Percentiles rank a stretch among this genome's conserved stretches.
phyloP scores from a whole-genome alignment of 345 rosid genomes.

The Firmiana major region DNA sequence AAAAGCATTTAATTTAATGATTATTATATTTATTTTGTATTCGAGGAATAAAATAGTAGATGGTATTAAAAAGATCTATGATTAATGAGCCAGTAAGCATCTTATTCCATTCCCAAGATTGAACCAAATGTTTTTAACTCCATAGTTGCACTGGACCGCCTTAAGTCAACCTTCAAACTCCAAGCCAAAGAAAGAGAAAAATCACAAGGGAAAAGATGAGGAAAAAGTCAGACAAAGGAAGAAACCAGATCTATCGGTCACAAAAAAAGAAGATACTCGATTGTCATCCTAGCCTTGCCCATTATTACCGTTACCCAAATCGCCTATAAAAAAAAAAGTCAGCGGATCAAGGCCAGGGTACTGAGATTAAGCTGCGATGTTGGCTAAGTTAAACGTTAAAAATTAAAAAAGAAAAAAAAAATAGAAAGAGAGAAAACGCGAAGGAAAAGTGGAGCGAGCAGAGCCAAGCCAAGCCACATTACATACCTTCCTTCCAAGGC shows the following conservation, averaged over 20 bases:
- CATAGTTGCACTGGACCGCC: too few species aligned
- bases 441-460: too few species aligned
- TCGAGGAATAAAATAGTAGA: too few species aligned
- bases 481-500: constrained; percentile 63
- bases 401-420: not conserved
- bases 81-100: too few species aligned
- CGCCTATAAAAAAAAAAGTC: constrained; percentile 20
- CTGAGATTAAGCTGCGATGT: too few species aligned
- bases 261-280: not conserved
- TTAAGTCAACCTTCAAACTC: not conserved
- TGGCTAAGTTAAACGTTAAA: not conserved
- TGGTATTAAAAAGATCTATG: too few species aligned
- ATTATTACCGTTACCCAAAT: constrained; percentile 44
- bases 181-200: not conserved
- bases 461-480: constrained; percentile 11
- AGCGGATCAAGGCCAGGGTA: constrained; percentile 23
- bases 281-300: constrained; percentile 11
- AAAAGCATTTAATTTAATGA: too few species aligned
- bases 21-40: too few species aligned
- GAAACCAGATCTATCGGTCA: not conserved
- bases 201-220: not conserved
- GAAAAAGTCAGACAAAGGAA: not conserved
- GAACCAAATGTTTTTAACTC: too few species aligned
- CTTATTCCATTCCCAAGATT: too few species aligned
- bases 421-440: not conserved